Conservation (phyloP, 345 rosid genomes). For the Ceriops tagal region DNA sequence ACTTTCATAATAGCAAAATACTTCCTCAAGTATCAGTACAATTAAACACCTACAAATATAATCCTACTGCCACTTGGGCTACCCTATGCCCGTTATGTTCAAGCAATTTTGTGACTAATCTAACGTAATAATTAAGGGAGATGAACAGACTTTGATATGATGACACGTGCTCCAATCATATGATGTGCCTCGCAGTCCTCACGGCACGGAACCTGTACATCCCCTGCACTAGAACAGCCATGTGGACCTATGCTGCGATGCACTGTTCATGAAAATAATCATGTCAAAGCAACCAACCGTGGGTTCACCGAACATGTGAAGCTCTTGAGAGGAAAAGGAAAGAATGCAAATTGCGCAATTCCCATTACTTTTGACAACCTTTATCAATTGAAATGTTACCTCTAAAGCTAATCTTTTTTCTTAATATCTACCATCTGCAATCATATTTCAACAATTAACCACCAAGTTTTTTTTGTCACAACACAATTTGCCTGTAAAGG, state of each 20-base stretch:
- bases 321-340: neutral
- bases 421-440: conserved; percentile 8
- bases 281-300: conserved; percentile 19
- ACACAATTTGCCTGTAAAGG: neutral
- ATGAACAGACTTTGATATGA: neutral
- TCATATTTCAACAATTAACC: conserved; percentile 24
- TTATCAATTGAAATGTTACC: conserved; percentile 1
- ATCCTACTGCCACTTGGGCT: too few relatives aligned
- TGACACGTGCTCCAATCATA: conserved; percentile 23
- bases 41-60: too few relatives aligned
- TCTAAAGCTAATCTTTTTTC: conserved; percentile 2
- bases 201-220: conserved; percentile 28
- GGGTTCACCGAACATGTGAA: conserved; percentile 33
- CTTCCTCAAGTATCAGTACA: too few relatives aligned
- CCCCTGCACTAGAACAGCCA: conserved; percentile 32
- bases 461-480: conserved; percentile 1
- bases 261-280: conserved; percentile 21
- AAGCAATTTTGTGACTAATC: too few relatives aligned
- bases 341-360: neutral
- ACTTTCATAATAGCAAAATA: too few relatives aligned
- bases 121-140: too few relatives aligned
- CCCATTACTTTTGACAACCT: neutral
- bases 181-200: conserved; percentile 42
- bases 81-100: too few relatives aligned
- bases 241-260: conserved; percentile 15